Conservation (phyloP, 2,329 filamentous ascomycete genomes). For the Pseudocercospora fuligena region DNA sequence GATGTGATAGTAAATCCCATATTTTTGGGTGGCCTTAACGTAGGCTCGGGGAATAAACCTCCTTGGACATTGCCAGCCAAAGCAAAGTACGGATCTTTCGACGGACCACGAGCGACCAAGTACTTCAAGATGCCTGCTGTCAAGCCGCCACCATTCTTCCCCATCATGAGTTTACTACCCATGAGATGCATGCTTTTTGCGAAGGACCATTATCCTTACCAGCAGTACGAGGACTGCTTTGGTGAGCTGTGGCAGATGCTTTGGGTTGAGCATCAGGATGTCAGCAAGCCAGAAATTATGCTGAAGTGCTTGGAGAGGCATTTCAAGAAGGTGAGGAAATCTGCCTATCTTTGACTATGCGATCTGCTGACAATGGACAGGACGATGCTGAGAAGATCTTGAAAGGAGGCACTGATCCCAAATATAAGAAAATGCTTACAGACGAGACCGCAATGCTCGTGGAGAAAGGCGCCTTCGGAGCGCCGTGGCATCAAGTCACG, state of each 20-base stretch:
- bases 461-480: conserved; percentile 72
- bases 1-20: conserved; percentile 64
- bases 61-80: conserved; percentile 75
- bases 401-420: conserved; percentile 40
- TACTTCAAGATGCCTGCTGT: conserved; percentile 51
- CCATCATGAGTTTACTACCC: conserved; percentile 57
- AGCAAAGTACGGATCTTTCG: conserved; percentile 61
- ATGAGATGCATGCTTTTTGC: conserved; percentile 61
- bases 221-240: conserved; percentile 60
- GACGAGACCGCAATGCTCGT: conserved; percentile 32
- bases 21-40: conserved; percentile 61
- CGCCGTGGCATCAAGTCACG: conserved; percentile 74
- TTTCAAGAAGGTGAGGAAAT: conserved; percentile 48
- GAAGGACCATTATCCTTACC: conserved; percentile 59
- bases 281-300: conserved; percentile 64
- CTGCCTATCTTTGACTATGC: neutral
- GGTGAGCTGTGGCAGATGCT: conserved; percentile 63
- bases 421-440: conserved; percentile 31
- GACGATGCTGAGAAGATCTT: conserved; percentile 23
- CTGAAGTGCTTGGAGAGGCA: conserved; percentile 48
- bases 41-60: conserved; percentile 65
- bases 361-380: neutral
- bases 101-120: conserved; percentile 54
- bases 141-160: conserved; percentile 57
- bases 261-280: conserved; percentile 65